Percentiles rank a stretch among this genome's conserved stretches.
These are phyloP conservation scores for Ophiostoma sp. DNA, from an alignment of 2,329 filamentous ascomycete species.

Conservation along the genomic window DNA sequence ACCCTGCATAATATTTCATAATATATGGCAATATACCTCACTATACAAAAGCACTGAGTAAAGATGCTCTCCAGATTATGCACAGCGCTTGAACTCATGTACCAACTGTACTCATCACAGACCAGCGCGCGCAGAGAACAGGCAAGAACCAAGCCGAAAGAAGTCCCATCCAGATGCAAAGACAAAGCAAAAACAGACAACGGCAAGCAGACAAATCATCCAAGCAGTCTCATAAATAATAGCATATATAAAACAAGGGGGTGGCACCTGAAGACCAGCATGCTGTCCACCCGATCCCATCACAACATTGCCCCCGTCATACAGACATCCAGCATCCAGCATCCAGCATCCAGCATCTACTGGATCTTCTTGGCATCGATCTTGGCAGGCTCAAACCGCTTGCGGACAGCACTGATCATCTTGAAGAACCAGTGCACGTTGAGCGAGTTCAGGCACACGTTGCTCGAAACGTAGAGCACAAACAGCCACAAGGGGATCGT, in stretches of 20 bases:
- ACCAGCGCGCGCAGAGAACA: neutral
- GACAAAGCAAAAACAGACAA: neutral
- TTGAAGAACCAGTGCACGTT: slow-evolving; percentile 85
- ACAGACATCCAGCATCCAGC: neutral
- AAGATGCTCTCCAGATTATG: neutral
- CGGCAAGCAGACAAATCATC: neutral
- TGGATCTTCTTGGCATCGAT: slow-evolving; percentile 1
- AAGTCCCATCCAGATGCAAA: neutral
- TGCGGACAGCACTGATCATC: slow-evolving; percentile 76
- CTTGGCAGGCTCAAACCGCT: slow-evolving; percentile 59
- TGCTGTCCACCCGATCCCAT: neutral
- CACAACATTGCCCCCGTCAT: neutral
- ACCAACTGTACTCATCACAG: neutral
- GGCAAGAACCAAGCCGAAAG: neutral
- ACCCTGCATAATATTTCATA: neutral
- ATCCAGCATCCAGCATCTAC: slow-evolving; percentile 8
- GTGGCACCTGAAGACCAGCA: neutral
- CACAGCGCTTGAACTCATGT: neutral
- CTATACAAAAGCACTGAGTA: neutral
- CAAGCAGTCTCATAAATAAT: neutral
- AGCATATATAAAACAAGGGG: neutral
- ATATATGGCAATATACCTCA: neutral
- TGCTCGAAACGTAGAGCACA: slow-evolving; percentile 61
- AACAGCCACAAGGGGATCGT: slow-evolving; percentile 66
- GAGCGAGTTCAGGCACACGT: slow-evolving; percentile 65